Conservation (phyloP, 2,329 filamentous ascomycete genomes). For the Pseudopyricularia cyperi region DNA sequence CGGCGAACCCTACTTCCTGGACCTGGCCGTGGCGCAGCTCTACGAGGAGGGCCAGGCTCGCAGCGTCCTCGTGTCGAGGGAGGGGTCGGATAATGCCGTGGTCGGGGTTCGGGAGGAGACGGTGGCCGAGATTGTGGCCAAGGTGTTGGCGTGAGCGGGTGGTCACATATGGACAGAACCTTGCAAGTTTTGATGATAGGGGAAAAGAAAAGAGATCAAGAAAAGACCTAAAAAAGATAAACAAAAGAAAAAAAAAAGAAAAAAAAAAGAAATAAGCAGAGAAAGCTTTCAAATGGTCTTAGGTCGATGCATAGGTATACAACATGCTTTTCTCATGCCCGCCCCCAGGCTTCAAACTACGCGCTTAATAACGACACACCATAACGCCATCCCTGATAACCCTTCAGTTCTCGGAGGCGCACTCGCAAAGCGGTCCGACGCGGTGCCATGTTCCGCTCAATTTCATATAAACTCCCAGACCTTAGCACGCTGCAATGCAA, state of each 20-base stretch:
- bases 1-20: conserved; percentile 13
- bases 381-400: background rate
- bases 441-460: too few species aligned
- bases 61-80: conserved; percentile 10
- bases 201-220: too few species aligned
- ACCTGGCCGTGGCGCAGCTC: conserved; percentile 16
- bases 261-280: background rate
- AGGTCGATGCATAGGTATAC: background rate
- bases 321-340: background rate
- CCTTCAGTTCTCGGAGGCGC: background rate
- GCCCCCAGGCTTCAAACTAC: background rate
- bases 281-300: background rate
- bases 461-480: too few species aligned
- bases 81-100: conserved; percentile 13
- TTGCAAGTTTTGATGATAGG: too few species aligned
- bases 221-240: too few species aligned
- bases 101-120: conserved; percentile 15
- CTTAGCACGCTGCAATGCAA: too few species aligned
- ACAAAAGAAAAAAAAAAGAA: too few species aligned
- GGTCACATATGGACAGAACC: background rate
- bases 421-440: too few species aligned
- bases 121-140: conserved; percentile 12
- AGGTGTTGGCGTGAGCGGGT: conserved; percentile 7
- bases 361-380: background rate
- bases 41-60: conserved; percentile 15